These are phyloP conservation scores for Lasiosphaeriaceae sp. DNA, from an alignment of 495 filamentous ascomycete genomes.

Conservation along the genomic window DNA sequence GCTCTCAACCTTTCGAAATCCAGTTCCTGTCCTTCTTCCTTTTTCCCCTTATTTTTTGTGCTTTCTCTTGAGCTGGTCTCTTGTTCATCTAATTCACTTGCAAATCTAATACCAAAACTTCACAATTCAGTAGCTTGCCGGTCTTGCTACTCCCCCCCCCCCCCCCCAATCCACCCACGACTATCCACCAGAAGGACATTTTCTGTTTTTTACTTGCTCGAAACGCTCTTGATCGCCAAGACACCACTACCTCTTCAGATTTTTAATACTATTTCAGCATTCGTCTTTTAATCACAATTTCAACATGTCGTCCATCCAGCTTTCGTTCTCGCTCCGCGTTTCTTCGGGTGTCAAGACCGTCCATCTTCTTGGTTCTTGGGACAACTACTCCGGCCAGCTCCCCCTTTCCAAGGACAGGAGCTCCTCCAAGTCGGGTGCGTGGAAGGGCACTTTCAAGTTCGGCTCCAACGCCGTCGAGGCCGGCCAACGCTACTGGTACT, in stretches of 20 bases:
- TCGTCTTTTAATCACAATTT: constrained; percentile 25
- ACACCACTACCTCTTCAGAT: constrained; percentile 20
- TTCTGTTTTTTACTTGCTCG: constrained; percentile 60
- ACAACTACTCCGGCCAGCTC: constrained; percentile 90
- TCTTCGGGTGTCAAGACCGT: constrained; percentile 96
- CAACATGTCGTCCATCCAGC: constrained; percentile 80
- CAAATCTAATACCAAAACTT: constrained; percentile 36
- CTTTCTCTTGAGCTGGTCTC: constrained; percentile 46
- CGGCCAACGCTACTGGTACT: constrained; percentile 97
- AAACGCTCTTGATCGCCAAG: constrained; percentile 24
- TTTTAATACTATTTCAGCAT: constrained; percentile 36
- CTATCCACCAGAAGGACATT: constrained; percentile 34
- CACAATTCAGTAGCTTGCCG: constrained; percentile 41
- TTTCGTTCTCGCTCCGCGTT: constrained; percentile 88
- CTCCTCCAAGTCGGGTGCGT: constrained; percentile 74
- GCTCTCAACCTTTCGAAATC: constrained; percentile 62
- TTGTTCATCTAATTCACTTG: constrained; percentile 46
- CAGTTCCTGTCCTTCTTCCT: constrained; percentile 51
- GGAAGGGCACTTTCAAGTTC: constrained; percentile 96
- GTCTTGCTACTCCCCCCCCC: constrained; percentile 35
- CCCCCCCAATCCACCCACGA: constrained; percentile 26
- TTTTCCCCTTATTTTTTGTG: constrained; percentile 47
- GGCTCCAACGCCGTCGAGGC: constrained; percentile 77
- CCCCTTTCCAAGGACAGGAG: constrained; percentile 81
- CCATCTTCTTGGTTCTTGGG: constrained; percentile 97